Conservation (phyloP, 2,329 filamentous ascomycete genomes). For the Penicillium brasilianum region DNA sequence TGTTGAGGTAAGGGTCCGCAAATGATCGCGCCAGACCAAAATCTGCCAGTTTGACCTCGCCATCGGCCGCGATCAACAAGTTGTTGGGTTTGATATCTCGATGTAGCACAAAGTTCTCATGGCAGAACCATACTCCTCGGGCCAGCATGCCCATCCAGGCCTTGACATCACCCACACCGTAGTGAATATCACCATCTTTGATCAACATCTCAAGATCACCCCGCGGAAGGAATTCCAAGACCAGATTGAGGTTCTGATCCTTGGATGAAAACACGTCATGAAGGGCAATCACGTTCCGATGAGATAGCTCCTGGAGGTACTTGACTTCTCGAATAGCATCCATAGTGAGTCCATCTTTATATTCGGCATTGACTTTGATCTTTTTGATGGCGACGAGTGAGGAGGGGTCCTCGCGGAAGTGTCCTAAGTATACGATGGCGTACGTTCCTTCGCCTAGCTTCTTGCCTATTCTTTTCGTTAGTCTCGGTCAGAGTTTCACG, state of each 20-base stretch:
- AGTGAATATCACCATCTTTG: slow-evolving; percentile 80
- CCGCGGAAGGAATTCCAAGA: slow-evolving; percentile 90
- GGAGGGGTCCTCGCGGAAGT: slow-evolving; percentile 72
- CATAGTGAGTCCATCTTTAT: slow-evolving; percentile 87
- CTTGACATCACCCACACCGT: slow-evolving; percentile 90
- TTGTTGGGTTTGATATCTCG: slow-evolving; percentile 99
- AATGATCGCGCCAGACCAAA: slow-evolving; percentile 92
- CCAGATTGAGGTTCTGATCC: slow-evolving; percentile 93
- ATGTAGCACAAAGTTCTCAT: slow-evolving; percentile 91
- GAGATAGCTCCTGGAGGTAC: slow-evolving; percentile 88
- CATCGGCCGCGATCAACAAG: slow-evolving; percentile 88
- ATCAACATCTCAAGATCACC: slow-evolving; percentile 95
- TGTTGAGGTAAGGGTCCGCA: slow-evolving; percentile 82
- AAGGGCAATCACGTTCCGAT: slow-evolving; percentile 94
- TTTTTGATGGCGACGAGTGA: slow-evolving; percentile 73
- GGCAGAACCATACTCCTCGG: slow-evolving; percentile 93
- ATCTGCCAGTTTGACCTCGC: slow-evolving; percentile 94
- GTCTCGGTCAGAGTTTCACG: neutral
- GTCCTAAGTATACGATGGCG: slow-evolving; percentile 90
- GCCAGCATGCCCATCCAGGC: slow-evolving; percentile 98
- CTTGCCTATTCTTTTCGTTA: slow-evolving; percentile 63
- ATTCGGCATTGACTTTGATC: slow-evolving; percentile 62
- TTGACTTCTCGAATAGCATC: slow-evolving; percentile 96
- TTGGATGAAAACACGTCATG: slow-evolving; percentile 94
- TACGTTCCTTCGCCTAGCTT: slow-evolving; percentile 97